Base-by-base conservation (phyloP, 2,329 filamentous ascomycete species). In the Cucurbitaria berberidis region DNA sequence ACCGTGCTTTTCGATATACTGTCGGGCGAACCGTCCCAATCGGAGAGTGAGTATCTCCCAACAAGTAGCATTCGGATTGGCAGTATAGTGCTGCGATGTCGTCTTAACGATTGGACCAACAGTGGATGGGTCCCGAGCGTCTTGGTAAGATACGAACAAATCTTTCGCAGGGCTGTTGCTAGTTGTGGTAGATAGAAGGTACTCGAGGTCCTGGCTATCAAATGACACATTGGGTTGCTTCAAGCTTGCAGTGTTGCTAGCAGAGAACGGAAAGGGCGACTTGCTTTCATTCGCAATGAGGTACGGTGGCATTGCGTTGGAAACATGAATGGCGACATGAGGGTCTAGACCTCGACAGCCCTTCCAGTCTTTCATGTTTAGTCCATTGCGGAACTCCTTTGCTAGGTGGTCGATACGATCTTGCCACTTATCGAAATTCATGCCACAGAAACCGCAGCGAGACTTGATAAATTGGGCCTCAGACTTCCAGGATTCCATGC, bases 401-500 rank as follows among this genome's bases (percentile, higher is more conserved):
- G 81, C 79, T 7, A 85, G 55, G 61, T 85, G 83, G 50, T 84
- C 81, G 5, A 76, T 70, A 3, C 83, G 76, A 46, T 80, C 79
- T 53, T 78, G 73, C 83, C 83, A 85, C 16, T 75, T 78, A 3
- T 72, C 69, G 57, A 84, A 80, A 2, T 69, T 70, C 55, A 72
- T 68, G 2, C 70, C 72, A 58, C 82, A 85, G 66, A 85, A 84
- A 1, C 82, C 82, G 61, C 82, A 85, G 8, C 81, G 76, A 24
- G 78, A 78, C 44, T 80, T 82, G 62, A 87, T 80, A 45, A 81
- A 79, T 15, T 78, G 78, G 3, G 80, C 81, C 44, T 80, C 79
- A 24, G 81, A 81, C 64, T 83, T 84, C 84, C 84, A 87, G 32
- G 84, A 84, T 82, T 92, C 60, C 87, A 85, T 87, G 75, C 78